Conservation (phyloP, 805 yeast genomes). For the Cyberlindnera galapagoensis region DNA sequence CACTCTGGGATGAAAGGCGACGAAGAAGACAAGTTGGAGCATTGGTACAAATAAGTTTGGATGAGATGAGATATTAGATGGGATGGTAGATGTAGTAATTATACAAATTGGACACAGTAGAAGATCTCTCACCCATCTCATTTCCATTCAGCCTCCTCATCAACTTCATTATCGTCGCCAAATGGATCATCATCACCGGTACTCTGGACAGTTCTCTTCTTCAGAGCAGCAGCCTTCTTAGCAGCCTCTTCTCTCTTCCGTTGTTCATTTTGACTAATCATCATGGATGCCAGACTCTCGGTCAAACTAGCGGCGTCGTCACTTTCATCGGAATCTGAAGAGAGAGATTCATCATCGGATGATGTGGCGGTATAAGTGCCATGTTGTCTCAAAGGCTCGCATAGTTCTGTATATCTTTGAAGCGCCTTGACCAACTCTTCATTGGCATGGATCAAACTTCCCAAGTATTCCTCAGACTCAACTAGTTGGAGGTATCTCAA, state of each 20-base stretch:
- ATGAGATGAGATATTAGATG: too few relatives aligned
- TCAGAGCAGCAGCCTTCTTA: conserved; percentile 8
- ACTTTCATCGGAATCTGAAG: conserved; percentile 27
- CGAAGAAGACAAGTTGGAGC: too few relatives aligned
- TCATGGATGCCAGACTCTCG: conserved; percentile 22
- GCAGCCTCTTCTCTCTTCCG: too few relatives aligned
- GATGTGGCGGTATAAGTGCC: conserved; percentile 34
- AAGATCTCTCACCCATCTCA: too few relatives aligned
- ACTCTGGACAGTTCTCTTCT: conserved; percentile 7
- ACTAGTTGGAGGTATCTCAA: conserved; percentile 78
- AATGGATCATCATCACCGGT: conserved; percentile 39
- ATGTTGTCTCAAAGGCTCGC: too few relatives aligned
- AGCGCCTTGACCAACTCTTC: conserved; percentile 80
- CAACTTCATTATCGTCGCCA: conserved; percentile 39
- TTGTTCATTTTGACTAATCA: conserved; percentile 22
- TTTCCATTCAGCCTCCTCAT: conserved; percentile 21
- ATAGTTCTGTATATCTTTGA: conserved; percentile 56
- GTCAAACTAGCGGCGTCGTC: conserved; percentile 23
- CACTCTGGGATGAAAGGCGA: too few relatives aligned
- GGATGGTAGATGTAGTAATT: too few relatives aligned
- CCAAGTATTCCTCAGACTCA: conserved; percentile 79
- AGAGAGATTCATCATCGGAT: conserved; percentile 12
- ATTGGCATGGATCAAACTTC: conserved; percentile 83
- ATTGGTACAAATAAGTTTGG: too few relatives aligned
- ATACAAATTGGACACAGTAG: too few relatives aligned